phyloP scores from a whole-genome alignment of 2,329 filamentous ascomycete genomes.

The Metarhizium rileyi region DNA sequence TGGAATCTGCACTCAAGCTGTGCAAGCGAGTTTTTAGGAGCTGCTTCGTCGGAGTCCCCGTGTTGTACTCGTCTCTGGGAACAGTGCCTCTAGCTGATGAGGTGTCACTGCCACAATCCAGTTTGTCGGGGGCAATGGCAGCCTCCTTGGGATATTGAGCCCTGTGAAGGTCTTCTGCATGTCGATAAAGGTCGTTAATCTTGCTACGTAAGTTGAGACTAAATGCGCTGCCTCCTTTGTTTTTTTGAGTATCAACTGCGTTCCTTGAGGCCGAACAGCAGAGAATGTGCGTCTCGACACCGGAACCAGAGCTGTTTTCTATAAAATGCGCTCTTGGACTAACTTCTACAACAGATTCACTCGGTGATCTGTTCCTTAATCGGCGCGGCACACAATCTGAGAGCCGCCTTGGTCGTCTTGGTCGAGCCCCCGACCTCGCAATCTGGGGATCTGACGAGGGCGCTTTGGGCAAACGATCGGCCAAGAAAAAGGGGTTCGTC shows the following conservation, averaged over 20 bases:
- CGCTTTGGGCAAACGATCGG: slow-evolving; percentile 17
- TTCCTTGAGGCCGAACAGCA: slow-evolving; percentile 15
- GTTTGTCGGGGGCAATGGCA: slow-evolving; percentile 9
- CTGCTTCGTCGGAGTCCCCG: slow-evolving; percentile 1
- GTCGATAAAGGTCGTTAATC: slow-evolving; percentile 22
- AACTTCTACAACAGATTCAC: slow-evolving; percentile 11
- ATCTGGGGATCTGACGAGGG: slow-evolving; percentile 13
- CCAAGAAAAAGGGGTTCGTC: slow-evolving; percentile 23
- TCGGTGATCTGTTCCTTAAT: slow-evolving; percentile 8
- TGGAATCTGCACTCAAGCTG: not conserved
- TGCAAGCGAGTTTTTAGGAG: not conserved
- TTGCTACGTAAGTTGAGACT: slow-evolving; percentile 11
- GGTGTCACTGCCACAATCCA: not conserved
- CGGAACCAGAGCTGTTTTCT: not conserved
- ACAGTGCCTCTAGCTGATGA: slow-evolving; percentile 5
- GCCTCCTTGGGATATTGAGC: slow-evolving; percentile 26
- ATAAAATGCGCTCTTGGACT: slow-evolving; percentile 15
- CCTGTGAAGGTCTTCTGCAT: slow-evolving; percentile 24
- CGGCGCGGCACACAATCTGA: slow-evolving; percentile 22
- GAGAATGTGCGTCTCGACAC: slow-evolving; percentile 19
- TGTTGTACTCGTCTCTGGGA: not conserved
- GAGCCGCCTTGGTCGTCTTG: slow-evolving; percentile 11
- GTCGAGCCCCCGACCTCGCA: slow-evolving; percentile 11
- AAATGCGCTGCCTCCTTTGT: slow-evolving; percentile 5
- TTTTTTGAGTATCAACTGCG: not conserved